These are phyloP conservation scores for Ajuga chamaepitys DNA, from an alignment of 257 asterid genomes.

Conservation along the genomic window DNA sequence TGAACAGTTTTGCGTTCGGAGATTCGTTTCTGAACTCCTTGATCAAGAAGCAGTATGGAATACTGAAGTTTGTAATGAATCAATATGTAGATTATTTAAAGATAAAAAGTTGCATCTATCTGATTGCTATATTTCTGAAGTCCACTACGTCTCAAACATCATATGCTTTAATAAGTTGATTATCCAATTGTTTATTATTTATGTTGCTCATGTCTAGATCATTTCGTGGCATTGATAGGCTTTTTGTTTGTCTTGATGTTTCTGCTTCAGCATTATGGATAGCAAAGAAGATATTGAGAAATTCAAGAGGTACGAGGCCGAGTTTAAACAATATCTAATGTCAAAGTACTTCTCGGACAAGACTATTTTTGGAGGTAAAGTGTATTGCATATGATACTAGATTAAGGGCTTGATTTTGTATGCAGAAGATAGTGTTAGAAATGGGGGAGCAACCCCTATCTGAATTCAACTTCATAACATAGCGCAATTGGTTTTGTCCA, in stretches of 20 bases:
- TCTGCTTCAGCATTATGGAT: conserved; percentile 26
- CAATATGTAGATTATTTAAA: too few relatives aligned
- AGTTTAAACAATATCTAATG: conserved; percentile 45
- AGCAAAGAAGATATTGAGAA: conserved; percentile 39
- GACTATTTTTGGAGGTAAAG: conserved; percentile 75
- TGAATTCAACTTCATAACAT: background rate
- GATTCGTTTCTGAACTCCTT: too few relatives aligned
- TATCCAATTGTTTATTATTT: too few relatives aligned
- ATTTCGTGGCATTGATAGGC: background rate
- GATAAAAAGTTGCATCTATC: too few relatives aligned
- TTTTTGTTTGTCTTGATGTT: background rate
- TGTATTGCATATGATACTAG: background rate
- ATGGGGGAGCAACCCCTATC: background rate
- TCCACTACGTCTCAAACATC: too few relatives aligned
- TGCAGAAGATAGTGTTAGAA: background rate
- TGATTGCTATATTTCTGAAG: too few relatives aligned
- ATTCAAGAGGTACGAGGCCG: conserved; percentile 56
- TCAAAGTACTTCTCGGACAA: conserved; percentile 85
- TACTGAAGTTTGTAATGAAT: too few relatives aligned
- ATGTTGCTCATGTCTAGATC: too few relatives aligned
- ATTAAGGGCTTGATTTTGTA: background rate
- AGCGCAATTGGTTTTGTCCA: background rate
- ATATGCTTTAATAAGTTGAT: too few relatives aligned
- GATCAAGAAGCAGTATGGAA: too few relatives aligned
- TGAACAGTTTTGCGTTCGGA: too few relatives aligned